These are phyloP conservation scores for Botryotinia narcissicola DNA, from an alignment of 2,329 filamentous ascomycete genomes.

Conservation along the genomic window DNA sequence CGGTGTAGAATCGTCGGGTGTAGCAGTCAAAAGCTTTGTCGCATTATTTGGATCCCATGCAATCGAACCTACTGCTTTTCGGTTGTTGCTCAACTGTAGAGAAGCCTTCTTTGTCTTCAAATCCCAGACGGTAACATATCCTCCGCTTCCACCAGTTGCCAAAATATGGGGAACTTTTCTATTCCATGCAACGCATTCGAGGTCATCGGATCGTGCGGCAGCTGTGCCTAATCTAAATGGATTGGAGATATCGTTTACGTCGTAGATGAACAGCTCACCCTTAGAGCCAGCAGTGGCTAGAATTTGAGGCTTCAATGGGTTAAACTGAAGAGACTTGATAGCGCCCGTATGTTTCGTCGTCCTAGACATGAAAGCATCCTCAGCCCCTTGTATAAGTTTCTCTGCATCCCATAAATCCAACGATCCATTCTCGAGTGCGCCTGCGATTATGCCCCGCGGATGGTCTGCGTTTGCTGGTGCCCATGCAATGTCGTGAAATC, in stretches of 20 bases:
- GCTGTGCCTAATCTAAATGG: conserved; percentile 86
- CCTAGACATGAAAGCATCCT: conserved; percentile 78
- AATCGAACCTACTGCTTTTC: conserved; percentile 91
- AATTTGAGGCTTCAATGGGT: conserved; percentile 85
- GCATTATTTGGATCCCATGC: conserved; percentile 96
- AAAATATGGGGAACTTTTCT: conserved; percentile 96
- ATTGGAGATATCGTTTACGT: conserved; percentile 83
- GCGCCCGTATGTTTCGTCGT: conserved; percentile 88
- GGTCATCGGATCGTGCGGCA: conserved; percentile 86
- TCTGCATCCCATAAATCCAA: conserved; percentile 91
- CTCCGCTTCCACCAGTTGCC: conserved; percentile 87
- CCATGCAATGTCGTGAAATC: conserved; percentile 98
- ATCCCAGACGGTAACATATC: conserved; percentile 98
- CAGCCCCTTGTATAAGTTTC: conserved; percentile 56
- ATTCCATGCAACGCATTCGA: conserved; percentile 98
- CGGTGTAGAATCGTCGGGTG: conserved; percentile 82
- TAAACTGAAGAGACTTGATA: conserved; percentile 95
- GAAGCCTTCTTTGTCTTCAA: conserved; percentile 97
- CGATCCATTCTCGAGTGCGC: conserved; percentile 90
- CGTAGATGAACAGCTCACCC: conserved; percentile 94
- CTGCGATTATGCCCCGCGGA: conserved; percentile 86
- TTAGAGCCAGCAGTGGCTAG: conserved; percentile 91
- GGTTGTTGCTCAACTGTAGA: conserved; percentile 87
- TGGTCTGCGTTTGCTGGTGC: conserved; percentile 75
- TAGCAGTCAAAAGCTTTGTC: conserved; percentile 90